Base-by-base conservation (phyloP, 1,284 basidiomycete genomes). In the Testicularia cyperi region DNA sequence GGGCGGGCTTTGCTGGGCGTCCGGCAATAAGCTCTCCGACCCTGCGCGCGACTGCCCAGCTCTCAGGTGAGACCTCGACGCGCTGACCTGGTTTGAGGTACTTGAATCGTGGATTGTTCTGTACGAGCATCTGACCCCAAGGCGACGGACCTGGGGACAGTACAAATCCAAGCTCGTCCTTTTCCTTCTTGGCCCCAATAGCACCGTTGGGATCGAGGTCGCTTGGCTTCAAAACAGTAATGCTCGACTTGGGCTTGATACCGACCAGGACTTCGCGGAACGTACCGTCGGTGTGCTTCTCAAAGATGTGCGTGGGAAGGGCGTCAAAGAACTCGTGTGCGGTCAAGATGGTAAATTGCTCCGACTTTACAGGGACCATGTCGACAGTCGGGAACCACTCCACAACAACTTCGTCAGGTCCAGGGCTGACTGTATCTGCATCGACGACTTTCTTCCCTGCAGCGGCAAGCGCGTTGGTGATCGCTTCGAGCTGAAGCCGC, bases 261-360 rank as follows among this genome's bases (percentile, higher is more conserved):
- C 86, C 85, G 13, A 97, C 84, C 54, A 90, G 80, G 2, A 97
- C 83, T 77, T 97, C 94, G 43, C 88, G 83, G 85, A 90, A 96
- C 28, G 44, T 61, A 1, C 90, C 91, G 27, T 85, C 81, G 5
- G 35, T 15, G 6, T 67, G 65, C 46, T 72, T 71, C 80, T 95
- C 86, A 34, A 98, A 81, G 23, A 94, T 80, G 76, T 96, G 89
- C 37, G 96, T 86, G 0, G 94, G 94, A 37, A 99, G 81, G 0
- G 94, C 94, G 72, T 98, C 95, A 61, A 99, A 97, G 78, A 98
- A 96, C 74, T 98, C 95, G 76, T 98, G 94, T 0, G 94, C 95
- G 6, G 96, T 79, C 16, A 95, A 77, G 80, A 96, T 85, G 0
- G 91, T 95, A 77, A 86, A 97, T 29, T 49, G 38, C 3, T 42